A percentile compares a stretch with the other conserved stretches of the same genome.
These are phyloP conservation scores for Coemansia sp. DNA, from an alignment of 192 early-diverging fungal species.

Conservation along the genomic window DNA sequence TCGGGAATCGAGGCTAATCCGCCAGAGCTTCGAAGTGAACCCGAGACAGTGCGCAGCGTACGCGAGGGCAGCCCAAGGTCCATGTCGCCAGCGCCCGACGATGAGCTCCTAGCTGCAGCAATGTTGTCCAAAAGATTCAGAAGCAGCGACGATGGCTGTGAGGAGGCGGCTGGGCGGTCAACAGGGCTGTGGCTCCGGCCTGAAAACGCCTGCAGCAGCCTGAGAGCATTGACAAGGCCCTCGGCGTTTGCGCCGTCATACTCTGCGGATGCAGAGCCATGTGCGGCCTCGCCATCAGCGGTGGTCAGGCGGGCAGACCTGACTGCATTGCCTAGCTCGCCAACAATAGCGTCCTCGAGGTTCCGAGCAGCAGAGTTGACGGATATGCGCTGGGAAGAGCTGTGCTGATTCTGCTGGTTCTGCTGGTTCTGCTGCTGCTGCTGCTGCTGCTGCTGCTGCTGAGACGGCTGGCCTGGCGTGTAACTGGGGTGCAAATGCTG, in stretches of 20 bases:
- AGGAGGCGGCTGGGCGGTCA: slow-evolving; percentile 9
- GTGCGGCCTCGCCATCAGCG: slow-evolving; percentile 2
- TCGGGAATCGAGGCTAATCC: slow-evolving; percentile 20
- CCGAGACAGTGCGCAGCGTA: not conserved
- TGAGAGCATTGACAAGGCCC: slow-evolving; percentile 38
- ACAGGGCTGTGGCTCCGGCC: slow-evolving; percentile 15
- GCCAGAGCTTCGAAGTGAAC: not conserved
- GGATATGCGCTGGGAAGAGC: slow-evolving; percentile 5
- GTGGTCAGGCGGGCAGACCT: slow-evolving; percentile 3
- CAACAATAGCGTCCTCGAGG: slow-evolving; percentile 24
- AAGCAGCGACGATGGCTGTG: slow-evolving; percentile 17
- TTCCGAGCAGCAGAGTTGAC: slow-evolving; percentile 14
- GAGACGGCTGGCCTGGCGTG: slow-evolving; percentile 7
- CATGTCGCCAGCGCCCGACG: slow-evolving; percentile 3
- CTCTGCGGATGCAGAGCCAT: slow-evolving; percentile 5
- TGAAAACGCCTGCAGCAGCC: slow-evolving; percentile 31
- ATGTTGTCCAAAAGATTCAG: slow-evolving; percentile 24
- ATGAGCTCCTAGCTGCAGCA: slow-evolving; percentile 8
- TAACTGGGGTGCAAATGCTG: not conserved
- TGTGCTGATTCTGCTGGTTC: slow-evolving; percentile 1
- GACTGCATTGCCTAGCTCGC: slow-evolving; percentile 14
- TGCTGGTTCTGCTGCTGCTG: slow-evolving; percentile 9
- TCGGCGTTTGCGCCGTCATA: slow-evolving; percentile 26
- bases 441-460: slow-evolving; percentile 11
- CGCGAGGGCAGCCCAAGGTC: not conserved